Evolutionary conservation across 768 basidiomycete genomes (phyloP).

Genomic region (Piloderma croceum): DNA sequence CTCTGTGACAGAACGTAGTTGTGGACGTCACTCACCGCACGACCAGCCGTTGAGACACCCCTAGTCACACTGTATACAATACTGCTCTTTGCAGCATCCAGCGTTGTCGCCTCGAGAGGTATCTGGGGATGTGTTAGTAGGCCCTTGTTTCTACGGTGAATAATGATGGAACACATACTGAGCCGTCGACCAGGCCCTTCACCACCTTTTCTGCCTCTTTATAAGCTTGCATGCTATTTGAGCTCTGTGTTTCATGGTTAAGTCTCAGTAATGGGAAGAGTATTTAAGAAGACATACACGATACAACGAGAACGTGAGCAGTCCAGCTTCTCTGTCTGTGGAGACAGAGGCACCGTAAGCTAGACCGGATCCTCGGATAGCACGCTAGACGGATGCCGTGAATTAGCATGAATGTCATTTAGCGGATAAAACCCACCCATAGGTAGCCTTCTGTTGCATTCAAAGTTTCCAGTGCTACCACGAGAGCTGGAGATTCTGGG

Average conservation of each 20-base stretch:
- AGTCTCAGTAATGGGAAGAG: constrained; percentile 3
- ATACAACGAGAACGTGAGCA: constrained; percentile 72
- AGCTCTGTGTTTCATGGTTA: constrained; percentile 47
- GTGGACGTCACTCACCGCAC: constrained; percentile 57
- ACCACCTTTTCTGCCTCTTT: constrained; percentile 76
- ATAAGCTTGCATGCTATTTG: constrained; percentile 73
- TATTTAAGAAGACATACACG: constrained; percentile 43
- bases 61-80: constrained; percentile 82
- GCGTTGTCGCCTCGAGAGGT: constrained; percentile 66
- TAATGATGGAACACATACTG: constrained; percentile 43
- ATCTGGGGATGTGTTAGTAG: constrained; percentile 43
- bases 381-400: constrained; percentile 45
- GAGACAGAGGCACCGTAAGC: constrained; percentile 86
- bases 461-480: constrained; percentile 79
- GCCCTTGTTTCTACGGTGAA: background rate
- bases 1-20: background rate
- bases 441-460: constrained; percentile 93
- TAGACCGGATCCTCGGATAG: constrained; percentile 89
- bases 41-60: constrained; percentile 76
- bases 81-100: constrained; percentile 90
- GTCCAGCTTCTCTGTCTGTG: constrained; percentile 72
- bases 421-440: constrained; percentile 53
- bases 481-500: constrained; percentile 78
- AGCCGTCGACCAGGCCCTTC: constrained; percentile 72
- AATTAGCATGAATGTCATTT: constrained; percentile 8